Evolutionary conservation across 2,329 filamentous ascomycete species (phyloP), one percentile per base, ranked within the genome.

Genomic region (Monilinia fructicola): DNA sequence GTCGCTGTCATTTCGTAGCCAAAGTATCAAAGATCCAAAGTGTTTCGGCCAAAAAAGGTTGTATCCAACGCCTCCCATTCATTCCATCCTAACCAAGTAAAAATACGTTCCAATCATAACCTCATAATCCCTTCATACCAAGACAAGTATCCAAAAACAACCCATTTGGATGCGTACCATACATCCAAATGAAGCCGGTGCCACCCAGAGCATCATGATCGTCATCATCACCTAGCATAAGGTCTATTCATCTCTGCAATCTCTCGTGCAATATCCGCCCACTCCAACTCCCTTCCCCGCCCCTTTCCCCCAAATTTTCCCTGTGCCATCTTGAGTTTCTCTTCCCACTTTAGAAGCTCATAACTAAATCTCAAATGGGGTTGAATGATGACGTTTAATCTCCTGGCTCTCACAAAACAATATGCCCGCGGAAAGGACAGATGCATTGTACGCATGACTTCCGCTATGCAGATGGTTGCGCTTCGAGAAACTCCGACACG

Each of bases 401-500:
- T 85, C 64, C 95, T 86, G 26, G 95, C 95, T 42, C 95, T 89
- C 48, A 99, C 95, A 77, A 94, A 98, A 78, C 95, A 98, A 78
- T 99, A 99, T 67, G 95, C 95, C 65, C 91, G 86, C 16, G 95
- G 93, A 73, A 98, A 94, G 0, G 92, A 95, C 71, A 97, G 80
- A 28, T 87, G 83, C 73, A 92, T 79, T 35, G 89, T 83, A 46
- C 89, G 88, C 95, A 99, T 99, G 46, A 98, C 92, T 78, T 98
- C 93, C n/a, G 95, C 95, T 74, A 99, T 99, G 77, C 95, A 98
- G 69, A 99, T 97, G 1, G 94, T 99, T 16, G 95, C 95, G 69
- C 92, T 97, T 62, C 95, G 87, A 61, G 93, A 97, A 65, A 99
- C 95, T 58, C 95, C 95, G 10, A 99, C 95, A 23, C 95, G 90